Evolutionary conservation across 495 filamentous ascomycete species (phyloP).

Genomic region (Talaromyces trachyspermus): DNA sequence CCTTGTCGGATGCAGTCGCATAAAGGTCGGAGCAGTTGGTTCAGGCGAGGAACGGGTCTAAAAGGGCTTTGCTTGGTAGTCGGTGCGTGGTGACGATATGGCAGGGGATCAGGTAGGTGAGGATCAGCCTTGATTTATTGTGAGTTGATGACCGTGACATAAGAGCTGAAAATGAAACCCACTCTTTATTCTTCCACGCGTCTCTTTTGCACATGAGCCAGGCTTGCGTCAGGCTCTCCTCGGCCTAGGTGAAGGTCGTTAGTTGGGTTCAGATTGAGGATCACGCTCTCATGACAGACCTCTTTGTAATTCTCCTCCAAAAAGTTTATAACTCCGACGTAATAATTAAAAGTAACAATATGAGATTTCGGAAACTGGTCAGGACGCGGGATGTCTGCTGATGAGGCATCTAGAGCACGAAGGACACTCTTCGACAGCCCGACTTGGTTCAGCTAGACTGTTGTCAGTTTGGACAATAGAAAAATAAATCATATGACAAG

Average conservation of each 20-base stretch:
- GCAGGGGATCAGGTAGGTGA: slow-evolving; percentile 93
- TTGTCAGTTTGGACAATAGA: not conserved
- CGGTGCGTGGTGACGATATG: slow-evolving; percentile 80
- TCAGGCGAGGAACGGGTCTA: slow-evolving; percentile 67
- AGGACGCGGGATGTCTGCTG: slow-evolving; percentile 68
- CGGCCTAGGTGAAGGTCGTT: slow-evolving; percentile 47
- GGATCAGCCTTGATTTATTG: slow-evolving; percentile 56
- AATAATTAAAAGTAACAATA: slow-evolving; percentile 94
- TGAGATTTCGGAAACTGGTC: slow-evolving; percentile 76
- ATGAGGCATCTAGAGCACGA: slow-evolving; percentile 65
- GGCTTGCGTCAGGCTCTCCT: slow-evolving; percentile 69
- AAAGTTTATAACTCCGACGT: slow-evolving; percentile 81
- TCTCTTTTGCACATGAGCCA: slow-evolving; percentile 67
- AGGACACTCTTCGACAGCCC: slow-evolving; percentile 86
- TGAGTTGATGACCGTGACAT: no score
- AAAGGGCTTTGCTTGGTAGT: slow-evolving; percentile 63
- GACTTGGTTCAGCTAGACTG: slow-evolving; percentile 63
- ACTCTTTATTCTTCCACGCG: slow-evolving; percentile 73
- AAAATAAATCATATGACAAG: not conserved
- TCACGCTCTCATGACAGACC: slow-evolving; percentile 30
- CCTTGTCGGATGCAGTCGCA: slow-evolving; percentile 69
- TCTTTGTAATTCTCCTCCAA: slow-evolving; percentile 83
- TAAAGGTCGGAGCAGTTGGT: slow-evolving; percentile 70
- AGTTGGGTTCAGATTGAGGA: not conserved
- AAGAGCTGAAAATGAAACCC: slow-evolving; percentile 17